Evolutionary conservation across 495 filamentous ascomycete species (phyloP), one percentile per base, ranked within the genome.

Genomic region (Aspergillus hancockii): DNA sequence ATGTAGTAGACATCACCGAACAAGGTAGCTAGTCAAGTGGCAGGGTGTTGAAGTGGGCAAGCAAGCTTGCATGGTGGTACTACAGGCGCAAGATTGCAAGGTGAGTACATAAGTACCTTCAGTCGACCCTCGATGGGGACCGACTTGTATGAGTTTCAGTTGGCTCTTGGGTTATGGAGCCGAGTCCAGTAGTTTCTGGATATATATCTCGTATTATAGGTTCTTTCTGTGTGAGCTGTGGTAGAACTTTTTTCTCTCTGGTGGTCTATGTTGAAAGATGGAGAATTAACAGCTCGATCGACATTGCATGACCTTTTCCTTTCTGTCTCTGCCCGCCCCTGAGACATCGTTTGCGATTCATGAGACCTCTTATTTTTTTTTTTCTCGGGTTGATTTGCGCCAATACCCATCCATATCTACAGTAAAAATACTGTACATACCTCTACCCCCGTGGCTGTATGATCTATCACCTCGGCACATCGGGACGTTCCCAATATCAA

Each of bases 291-390:
- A 16, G 64, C 71, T 72, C 64, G 69, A 75, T 75, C 71, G 68
- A 72, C 73, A 74, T 66, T 73, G 69, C 71, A 73, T 72, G 63
- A 65, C 64, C 62, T 58, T 60, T 62, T 66, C 55, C 62, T 61
- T 34, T 28, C 21, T 28, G 18, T 30, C 16, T 34, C 9, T 34
- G 10, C 49, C 1, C 38, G 3, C 64, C 61, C 62, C 62, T 64
- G 62, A 66, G 61, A 52, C 49, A 3, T 41, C 16, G 34, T 12
- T 36, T 36, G 34, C 22, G 49, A 32, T 52, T 52, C 49, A 52
- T 52, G 49, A 31, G 47, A 50, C 19, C 47, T 30, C 1, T 23
- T 23, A 23, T 5, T 18, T 32, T n/a, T 31, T 36, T 36, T 36
- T 32, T 32, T 51, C 5, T 31, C 38, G 16, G 38, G 3, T 16